Base-by-base conservation (phyloP, 2,329 filamentous ascomycete genomes). In the Chrysoporthe deuterocubensis region DNA sequence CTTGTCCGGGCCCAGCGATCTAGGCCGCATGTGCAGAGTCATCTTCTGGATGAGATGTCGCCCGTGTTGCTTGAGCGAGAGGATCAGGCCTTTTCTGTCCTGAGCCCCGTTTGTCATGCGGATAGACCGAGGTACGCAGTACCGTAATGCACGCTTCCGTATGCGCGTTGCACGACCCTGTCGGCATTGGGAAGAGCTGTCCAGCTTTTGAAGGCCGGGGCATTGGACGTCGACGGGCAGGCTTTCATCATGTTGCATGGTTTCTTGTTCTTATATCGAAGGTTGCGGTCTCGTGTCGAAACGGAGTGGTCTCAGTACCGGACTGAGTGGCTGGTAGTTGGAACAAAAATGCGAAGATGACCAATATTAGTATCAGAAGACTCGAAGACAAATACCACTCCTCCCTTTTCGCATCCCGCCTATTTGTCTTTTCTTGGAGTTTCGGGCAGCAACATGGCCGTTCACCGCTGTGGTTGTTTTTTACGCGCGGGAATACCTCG, bases 41-140 rank as follows among this genome's bases (percentile, higher is more conserved):
- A 65, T 61, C 3, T 68, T 64, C 37, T 68, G 34, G 52, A 67
- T 63, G 58, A 65, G 58, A 21, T 69, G 34, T 16, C 37, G 48
- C 3, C 66, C 68, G 64, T 68, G 46, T 34, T 69, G 65, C 44
- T 62, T 46, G 9, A 68, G 52, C 1, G 59, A 59, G 11, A 57
- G 62, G 6, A 67, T 57, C 4, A 69, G 43, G 1, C 65, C 68
- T 16, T 60, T 46, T 16, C 52, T 64, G 48, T 65, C 57, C 9
- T 69, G 64, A 34, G 61, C 37, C n/a, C 37, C 61, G 46, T 65
- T 57, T 26, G 62, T 69, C 57, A 68, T 60, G 43, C 57, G 52
- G 37, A 68, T 67, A 3, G 62, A 61, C 7, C 58, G 68, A 9
- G 37, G 42, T 13, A 37, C n/a, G 21, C 50, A 50, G 16, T 32